Conservation (phyloP, 805 yeast species). For the Suhomyces sp. region DNA sequence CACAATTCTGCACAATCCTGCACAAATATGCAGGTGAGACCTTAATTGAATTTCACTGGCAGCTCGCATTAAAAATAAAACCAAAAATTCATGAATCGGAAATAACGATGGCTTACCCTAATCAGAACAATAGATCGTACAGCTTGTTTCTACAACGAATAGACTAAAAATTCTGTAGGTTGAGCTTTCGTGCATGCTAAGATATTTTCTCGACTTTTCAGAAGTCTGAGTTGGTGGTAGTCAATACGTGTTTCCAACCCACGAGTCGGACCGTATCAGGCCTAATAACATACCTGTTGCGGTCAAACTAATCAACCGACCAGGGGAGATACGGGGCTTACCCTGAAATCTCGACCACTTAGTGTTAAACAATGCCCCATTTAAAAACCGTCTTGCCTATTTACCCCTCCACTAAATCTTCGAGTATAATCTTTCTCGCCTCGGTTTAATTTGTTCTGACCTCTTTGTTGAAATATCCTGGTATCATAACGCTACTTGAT, state of each 20-base stretch:
- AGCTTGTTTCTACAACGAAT: background rate
- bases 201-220: constrained; percentile 1
- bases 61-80: background rate
- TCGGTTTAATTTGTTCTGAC: background rate
- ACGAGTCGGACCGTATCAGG: background rate
- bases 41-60: constrained; percentile 1
- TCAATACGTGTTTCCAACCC: background rate
- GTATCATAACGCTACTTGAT: background rate
- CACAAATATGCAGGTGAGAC: background rate
- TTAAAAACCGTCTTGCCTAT: background rate
- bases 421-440: background rate
- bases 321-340: background rate
- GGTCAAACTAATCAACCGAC: background rate
- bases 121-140: background rate
- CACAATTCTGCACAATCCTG: background rate
- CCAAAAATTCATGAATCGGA: background rate
- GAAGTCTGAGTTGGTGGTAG: constrained; percentile 1
- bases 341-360: background rate
- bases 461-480: background rate
- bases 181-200: constrained; percentile 1
- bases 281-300: background rate
- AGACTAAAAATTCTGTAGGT: background rate
- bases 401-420: background rate
- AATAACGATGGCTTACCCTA: constrained; percentile 1
- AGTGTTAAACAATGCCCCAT: background rate